Evolutionary conservation across 768 basidiomycete species (phyloP).

Genomic region (Suillus americanus): DNA sequence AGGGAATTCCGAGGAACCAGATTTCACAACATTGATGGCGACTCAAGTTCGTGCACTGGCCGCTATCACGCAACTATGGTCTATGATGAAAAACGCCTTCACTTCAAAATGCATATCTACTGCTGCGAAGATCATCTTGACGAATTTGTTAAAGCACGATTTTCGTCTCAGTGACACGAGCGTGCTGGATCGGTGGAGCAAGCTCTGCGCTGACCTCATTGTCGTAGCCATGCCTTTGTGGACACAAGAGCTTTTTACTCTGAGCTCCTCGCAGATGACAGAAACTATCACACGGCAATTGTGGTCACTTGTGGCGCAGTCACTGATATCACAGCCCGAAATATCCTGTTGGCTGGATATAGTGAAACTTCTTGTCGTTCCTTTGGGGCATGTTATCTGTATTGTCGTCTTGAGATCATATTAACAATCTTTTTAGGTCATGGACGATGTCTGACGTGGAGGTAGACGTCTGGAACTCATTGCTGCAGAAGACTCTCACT

Average conservation of each 20-base stretch:
- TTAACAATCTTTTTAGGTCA: constrained; percentile 30
- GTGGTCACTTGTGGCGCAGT: constrained; percentile 47
- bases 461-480: constrained; percentile 39
- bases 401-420: background rate
- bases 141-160: constrained; percentile 40
- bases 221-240: constrained; percentile 40
- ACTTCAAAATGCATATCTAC: constrained; percentile 37
- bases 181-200: constrained; percentile 46
- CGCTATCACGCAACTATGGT: constrained; percentile 50
- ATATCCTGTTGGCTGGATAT: constrained; percentile 40
- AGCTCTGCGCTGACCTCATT: constrained; percentile 49
- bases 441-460: constrained; percentile 48
- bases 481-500: constrained; percentile 34
- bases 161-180: constrained; percentile 40
- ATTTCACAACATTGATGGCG: constrained; percentile 16
- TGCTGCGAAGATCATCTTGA: constrained; percentile 47
- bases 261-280: constrained; percentile 23
- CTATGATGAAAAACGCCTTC: constrained; percentile 49
- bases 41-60: constrained; percentile 39
- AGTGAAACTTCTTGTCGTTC: constrained; percentile 44
- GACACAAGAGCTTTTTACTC: constrained; percentile 33
- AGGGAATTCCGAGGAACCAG: background rate
- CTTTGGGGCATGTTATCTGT: constrained; percentile 41
- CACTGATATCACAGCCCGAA: constrained; percentile 25
- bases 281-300: constrained; percentile 35